These are phyloP conservation scores for Musa beccarii DNA, from an alignment of 176 grass and related monocot species.

Conservation along the genomic window DNA sequence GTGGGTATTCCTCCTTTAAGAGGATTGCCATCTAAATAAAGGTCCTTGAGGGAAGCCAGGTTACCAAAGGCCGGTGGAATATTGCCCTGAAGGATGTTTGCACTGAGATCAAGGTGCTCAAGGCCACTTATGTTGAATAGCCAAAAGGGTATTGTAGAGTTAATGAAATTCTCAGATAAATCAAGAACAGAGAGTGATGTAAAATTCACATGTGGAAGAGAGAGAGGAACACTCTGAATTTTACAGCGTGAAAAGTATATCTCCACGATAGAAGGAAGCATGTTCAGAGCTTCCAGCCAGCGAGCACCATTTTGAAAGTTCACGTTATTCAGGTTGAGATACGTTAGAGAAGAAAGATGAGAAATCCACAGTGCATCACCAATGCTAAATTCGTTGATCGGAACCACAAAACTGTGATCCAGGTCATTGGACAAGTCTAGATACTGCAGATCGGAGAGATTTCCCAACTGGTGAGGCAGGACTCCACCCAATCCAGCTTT, in stretches of 20 bases:
- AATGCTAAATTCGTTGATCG: not conserved
- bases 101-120: not conserved
- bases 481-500: not conserved
- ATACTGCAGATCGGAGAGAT: not conserved
- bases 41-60: not conserved
- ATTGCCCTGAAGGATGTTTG: not conserved
- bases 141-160: not conserved
- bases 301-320: not conserved
- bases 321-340: not conserved
- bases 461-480: not conserved
- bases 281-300: not conserved
- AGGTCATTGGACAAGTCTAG: not conserved
- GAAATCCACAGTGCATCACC: not conserved
- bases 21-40: not conserved
- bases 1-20: not conserved
- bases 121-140: not conserved
- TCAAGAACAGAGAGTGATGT: conserved; percentile 5
- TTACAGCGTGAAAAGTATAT: not conserved
- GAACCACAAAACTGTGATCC: not conserved
- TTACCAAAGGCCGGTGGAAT: not conserved
- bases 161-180: not conserved
- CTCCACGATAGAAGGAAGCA: not conserved
- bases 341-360: not conserved
- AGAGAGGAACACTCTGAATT: not conserved
- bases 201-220: conserved; percentile 1